Evolutionary conservation across 2,329 filamentous ascomycete species (phyloP).

Genomic region (Volutella citrinella): DNA sequence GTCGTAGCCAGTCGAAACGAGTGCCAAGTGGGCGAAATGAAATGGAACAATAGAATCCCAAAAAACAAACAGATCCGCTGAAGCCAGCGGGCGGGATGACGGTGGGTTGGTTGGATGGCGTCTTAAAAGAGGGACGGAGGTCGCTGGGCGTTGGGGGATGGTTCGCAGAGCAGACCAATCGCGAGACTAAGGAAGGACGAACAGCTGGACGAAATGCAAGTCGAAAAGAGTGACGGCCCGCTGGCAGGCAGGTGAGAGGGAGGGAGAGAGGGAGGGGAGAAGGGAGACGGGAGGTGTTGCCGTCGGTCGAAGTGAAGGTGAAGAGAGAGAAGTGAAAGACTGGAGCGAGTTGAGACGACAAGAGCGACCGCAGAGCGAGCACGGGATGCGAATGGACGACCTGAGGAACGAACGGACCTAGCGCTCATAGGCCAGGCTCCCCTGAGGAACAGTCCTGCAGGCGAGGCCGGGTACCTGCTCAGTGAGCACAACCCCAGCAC

Average conservation of each 20-base stretch:
- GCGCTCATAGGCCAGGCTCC: too few species aligned
- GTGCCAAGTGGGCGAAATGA: constrained; percentile 13
- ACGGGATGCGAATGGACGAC: background rate
- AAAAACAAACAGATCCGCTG: constrained; percentile 14
- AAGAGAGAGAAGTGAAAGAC: constrained; percentile 24
- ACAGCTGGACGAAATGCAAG: constrained; percentile 19
- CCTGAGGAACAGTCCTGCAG: too few species aligned
- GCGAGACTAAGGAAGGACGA: constrained; percentile 20
- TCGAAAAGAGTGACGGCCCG: constrained; percentile 47
- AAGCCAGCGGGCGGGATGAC: constrained; percentile 17
- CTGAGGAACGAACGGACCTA: constrained; percentile 1
- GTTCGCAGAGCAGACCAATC: constrained; percentile 15
- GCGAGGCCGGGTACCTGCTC: too few species aligned
- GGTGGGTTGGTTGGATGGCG: constrained; percentile 12
- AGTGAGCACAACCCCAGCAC: too few species aligned
- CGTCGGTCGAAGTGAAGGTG: constrained; percentile 34
- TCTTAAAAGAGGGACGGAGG: constrained; percentile 21
- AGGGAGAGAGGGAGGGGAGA: constrained; percentile 18
- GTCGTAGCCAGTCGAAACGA: constrained; percentile 12
- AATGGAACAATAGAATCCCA: constrained; percentile 8
- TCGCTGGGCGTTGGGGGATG: constrained; percentile 10
- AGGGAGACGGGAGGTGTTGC: constrained; percentile 18
- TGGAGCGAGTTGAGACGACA: constrained; percentile 9
- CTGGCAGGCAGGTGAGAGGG: constrained; percentile 44
- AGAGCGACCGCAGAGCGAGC: background rate